These are phyloP conservation scores for Aureobasidium namibiae DNA, from an alignment of 2,329 filamentous ascomycete genomes.

Conservation along the genomic window DNA sequence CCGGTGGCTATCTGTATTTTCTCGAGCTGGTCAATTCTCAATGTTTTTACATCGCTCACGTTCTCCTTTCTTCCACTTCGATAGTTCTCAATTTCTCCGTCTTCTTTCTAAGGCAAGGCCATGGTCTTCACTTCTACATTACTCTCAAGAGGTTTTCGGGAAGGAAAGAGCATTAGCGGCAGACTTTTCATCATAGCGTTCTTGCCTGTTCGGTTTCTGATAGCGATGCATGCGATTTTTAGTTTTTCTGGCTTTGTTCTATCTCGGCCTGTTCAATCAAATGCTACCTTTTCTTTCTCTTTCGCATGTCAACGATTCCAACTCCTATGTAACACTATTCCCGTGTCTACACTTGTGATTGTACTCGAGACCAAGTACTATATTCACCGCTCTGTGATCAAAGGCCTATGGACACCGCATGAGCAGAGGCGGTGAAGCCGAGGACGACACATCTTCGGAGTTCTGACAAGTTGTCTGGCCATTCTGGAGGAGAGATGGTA, in stretches of 20 bases:
- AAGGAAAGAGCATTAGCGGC: background rate
- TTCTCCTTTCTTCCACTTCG: background rate
- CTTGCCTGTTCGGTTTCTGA: background rate
- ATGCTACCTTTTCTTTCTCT: background rate
- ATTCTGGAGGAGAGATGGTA: background rate
- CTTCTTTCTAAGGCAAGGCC: background rate
- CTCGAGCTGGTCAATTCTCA: background rate
- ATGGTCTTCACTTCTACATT: background rate
- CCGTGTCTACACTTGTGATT: too few species aligned
- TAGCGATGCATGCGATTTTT: background rate
- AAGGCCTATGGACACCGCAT: background rate
- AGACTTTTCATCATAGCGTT: background rate
- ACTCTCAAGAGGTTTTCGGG: background rate
- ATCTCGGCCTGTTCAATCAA: background rate
- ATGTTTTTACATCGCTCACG: conserved; percentile 4
- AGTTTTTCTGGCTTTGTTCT: background rate
- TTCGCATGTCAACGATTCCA: background rate
- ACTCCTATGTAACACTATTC: background rate
- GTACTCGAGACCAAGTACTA: background rate
- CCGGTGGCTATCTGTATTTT: background rate
- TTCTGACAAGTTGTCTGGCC: background rate
- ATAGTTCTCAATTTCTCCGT: background rate
- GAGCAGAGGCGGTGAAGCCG: background rate
- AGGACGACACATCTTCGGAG: background rate
- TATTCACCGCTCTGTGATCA: background rate